A percentile compares a stretch with the other conserved stretches of the same genome.
These are phyloP conservation scores for Cyclanthera cordifolia DNA, from an alignment of 306 rosid species.

Conservation along the genomic window DNA sequence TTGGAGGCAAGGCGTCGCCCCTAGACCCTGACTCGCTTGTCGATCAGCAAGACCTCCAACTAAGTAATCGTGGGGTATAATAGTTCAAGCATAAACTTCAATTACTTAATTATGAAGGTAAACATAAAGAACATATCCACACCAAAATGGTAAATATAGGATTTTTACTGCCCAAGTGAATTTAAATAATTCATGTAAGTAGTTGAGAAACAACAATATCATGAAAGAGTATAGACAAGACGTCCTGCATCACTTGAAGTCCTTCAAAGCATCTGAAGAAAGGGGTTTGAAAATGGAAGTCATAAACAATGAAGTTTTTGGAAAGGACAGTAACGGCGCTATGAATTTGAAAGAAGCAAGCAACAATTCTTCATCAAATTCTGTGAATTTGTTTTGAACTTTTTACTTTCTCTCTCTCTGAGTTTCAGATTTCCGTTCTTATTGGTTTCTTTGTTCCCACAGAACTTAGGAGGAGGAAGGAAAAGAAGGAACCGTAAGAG, in stretches of 20 bases:
- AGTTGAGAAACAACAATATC: slow-evolving; percentile 7
- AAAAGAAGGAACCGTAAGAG: slow-evolving; percentile 14
- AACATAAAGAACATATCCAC: slow-evolving; percentile 15
- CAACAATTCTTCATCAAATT: background rate
- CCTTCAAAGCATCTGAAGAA: slow-evolving; percentile 8
- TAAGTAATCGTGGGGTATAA: too few relatives aligned
- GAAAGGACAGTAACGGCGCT: background rate
- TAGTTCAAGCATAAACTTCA: background rate
- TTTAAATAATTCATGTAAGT: background rate
- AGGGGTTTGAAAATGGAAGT: slow-evolving; percentile 2
- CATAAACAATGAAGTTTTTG: slow-evolving; percentile 5
- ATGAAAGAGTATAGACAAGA: slow-evolving; percentile 15
- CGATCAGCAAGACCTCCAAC: too few relatives aligned
- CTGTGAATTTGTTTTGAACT: background rate
- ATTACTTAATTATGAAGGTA: slow-evolving; percentile 27
- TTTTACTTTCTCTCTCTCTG: background rate
- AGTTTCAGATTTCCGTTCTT: background rate
- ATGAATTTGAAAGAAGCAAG: background rate
- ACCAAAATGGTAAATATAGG: slow-evolving; percentile 12
- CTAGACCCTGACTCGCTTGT: too few relatives aligned
- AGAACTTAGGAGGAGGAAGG: slow-evolving; percentile 15
- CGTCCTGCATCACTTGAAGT: slow-evolving; percentile 3
- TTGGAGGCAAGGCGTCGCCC: too few relatives aligned
- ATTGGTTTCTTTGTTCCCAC: slow-evolving; percentile 11
- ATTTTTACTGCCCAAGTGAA: background rate